Conservation (phyloP, 176 grass and related monocot species). For the Eleusine indica region DNA sequence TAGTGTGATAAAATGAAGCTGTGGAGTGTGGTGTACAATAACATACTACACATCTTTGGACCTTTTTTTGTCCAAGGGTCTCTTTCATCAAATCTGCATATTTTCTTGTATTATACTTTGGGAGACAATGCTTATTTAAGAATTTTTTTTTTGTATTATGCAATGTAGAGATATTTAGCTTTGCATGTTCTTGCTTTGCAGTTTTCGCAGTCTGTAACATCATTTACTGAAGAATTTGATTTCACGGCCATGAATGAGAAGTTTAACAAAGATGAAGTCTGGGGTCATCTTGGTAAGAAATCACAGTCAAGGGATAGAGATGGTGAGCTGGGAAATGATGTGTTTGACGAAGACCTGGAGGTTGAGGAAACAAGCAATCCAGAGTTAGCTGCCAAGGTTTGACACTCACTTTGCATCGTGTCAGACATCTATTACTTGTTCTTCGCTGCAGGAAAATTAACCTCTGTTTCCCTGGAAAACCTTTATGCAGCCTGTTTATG, state of each 20-base stretch:
- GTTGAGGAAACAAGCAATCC: conserved; percentile 58
- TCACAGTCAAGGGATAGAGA: conserved; percentile 66
- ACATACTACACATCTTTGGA: not conserved
- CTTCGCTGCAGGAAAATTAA: conserved; percentile 8
- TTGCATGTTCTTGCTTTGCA: conserved; percentile 37
- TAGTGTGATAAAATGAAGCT: not conserved
- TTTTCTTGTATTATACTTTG: conserved; percentile 11
- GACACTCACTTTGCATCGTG: not conserved
- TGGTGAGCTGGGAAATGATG: conserved; percentile 68
- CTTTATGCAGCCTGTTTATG: conserved; percentile 65
- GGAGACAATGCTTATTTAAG: not conserved
- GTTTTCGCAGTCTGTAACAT: conserved; percentile 56
- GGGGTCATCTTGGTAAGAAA: conserved; percentile 89
- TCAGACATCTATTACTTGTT: not conserved
- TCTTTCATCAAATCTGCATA: not conserved
- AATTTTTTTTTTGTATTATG: not conserved
- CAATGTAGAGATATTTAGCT: not conserved
- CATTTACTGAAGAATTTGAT: conserved; percentile 93
- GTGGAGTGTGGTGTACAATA: no score
- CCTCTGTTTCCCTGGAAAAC: not conserved
- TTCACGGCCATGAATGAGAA: conserved; percentile 94
- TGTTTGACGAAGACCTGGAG: conserved; percentile 56
- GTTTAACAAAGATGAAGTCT: conserved; percentile 92
- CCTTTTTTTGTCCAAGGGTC: conserved; percentile 10
- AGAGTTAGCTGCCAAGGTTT: conserved; percentile 58